Evolutionary conservation across 148 eudicot genomes (phyloP).

Genomic region (Cornus controversa): DNA sequence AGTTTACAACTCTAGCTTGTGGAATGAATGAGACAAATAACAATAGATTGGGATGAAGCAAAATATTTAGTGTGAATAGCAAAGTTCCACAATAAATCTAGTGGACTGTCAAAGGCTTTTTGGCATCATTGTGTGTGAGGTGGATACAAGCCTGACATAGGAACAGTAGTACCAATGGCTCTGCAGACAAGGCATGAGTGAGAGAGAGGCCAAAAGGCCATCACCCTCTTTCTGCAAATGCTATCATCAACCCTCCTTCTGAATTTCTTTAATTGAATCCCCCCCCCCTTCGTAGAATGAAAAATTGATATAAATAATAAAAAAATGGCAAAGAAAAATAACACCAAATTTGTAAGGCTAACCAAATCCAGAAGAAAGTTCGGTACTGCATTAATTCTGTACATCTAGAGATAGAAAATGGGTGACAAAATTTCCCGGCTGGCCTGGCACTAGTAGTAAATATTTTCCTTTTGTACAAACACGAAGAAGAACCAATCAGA

Average conservation of each 20-base stretch:
- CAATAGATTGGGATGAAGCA: not conserved
- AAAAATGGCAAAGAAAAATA: not conserved
- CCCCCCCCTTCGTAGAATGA: not conserved
- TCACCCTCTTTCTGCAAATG: not conserved
- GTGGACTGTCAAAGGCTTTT: conserved; percentile 13
- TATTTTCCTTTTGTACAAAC: conserved; percentile 35
- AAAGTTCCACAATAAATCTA: not conserved
- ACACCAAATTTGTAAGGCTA: not conserved
- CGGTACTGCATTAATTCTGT: conserved; percentile 20
- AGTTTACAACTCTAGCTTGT: too few species aligned
- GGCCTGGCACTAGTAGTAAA: not conserved
- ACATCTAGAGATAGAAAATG: conserved; percentile 20
- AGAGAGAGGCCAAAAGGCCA: conserved; percentile 19
- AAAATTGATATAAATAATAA: not conserved
- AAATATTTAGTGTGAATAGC: not conserved
- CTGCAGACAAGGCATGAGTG: conserved; percentile 21
- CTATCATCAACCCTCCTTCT: not conserved
- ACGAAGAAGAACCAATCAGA: conserved; percentile 21
- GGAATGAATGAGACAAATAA: not conserved
- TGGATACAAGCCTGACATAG: conserved; percentile 23
- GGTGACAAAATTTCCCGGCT: conserved; percentile 41
- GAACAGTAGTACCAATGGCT: not conserved
- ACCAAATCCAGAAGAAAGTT: not conserved
- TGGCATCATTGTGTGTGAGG: not conserved
- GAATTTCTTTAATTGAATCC: not conserved